Conservation (phyloP, 805 yeast genomes). For the Hanseniaspora thailandica region DNA sequence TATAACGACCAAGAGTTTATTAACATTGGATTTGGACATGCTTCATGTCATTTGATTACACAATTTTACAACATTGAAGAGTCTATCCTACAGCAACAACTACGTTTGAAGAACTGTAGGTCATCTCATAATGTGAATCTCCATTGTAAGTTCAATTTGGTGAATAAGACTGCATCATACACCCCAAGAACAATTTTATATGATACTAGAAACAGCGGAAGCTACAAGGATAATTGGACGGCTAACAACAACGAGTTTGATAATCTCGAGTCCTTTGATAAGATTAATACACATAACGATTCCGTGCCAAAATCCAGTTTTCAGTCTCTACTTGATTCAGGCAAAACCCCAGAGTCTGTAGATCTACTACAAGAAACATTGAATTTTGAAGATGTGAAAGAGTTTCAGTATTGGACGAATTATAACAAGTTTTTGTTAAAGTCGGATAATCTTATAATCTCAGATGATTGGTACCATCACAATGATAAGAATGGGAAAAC, state of each 20-base stretch:
- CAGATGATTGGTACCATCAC: conserved; percentile 48
- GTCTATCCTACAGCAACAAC: conserved; percentile 40
- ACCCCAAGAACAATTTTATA: conserved; percentile 75
- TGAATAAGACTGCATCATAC: conserved; percentile 43
- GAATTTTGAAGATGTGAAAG: conserved; percentile 17
- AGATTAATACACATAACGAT: conserved; percentile 28
- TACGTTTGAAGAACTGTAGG: conserved; percentile 18
- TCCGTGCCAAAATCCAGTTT: conserved; percentile 42
- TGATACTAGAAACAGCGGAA: conserved; percentile 59
- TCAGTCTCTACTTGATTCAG: conserved; percentile 51
- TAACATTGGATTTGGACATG: conserved; percentile 60
- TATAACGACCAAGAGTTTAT: conserved; percentile 41
- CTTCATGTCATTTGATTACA: conserved; percentile 61
- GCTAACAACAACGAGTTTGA: conserved; percentile 13
- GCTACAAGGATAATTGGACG: conserved; percentile 13
- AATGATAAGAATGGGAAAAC: conserved; percentile 11
- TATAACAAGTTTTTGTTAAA: conserved; percentile 55
- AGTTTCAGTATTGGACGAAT: conserved; percentile 68
- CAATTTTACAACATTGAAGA: conserved; percentile 79
- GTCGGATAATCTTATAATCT: conserved; percentile 45
- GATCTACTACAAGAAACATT: conserved; percentile 18
- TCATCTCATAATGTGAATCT: conserved; percentile 39
- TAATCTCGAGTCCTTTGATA: conserved; percentile 17
- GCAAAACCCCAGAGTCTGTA: conserved; percentile 21
- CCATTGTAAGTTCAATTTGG: conserved; percentile 29